Percentiles rank a stretch among this genome's conserved stretches.
These are phyloP conservation scores for Pleurotus salmoneostramineus DNA, from an alignment of 768 basidiomycete genomes.

Conservation along the genomic window DNA sequence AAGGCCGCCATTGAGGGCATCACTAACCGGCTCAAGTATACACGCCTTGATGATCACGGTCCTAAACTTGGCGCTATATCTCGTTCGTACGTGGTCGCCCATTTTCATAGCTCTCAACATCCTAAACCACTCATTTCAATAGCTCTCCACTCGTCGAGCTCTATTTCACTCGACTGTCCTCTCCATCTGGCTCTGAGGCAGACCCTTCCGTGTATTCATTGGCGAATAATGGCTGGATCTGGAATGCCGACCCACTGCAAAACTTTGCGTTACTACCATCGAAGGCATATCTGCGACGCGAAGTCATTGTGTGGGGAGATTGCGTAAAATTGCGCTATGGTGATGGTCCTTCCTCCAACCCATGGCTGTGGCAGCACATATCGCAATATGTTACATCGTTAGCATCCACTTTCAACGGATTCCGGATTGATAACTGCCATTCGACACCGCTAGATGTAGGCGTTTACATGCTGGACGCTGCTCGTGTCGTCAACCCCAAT, in stretches of 20 bases:
- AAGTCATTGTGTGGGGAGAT: slow-evolving; percentile 97
- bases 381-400: slow-evolving; percentile 76
- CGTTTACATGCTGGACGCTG: slow-evolving; percentile 89
- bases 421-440: slow-evolving; percentile 98
- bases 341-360: slow-evolving; percentile 70
- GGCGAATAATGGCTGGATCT: slow-evolving; percentile 99
- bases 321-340: slow-evolving; percentile 99
- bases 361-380: slow-evolving; percentile 95
- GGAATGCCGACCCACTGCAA: slow-evolving; percentile 89
- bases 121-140: slow-evolving; percentile 5
- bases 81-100: slow-evolving; percentile 48
- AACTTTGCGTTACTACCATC: slow-evolving; percentile 94
- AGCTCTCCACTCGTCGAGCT: slow-evolving; percentile 85
- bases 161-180: slow-evolving; percentile 85
- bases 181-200: slow-evolving; percentile 23
- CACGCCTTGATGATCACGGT: slow-evolving; percentile 76
- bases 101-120: neutral
- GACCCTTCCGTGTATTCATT: slow-evolving; percentile 68
- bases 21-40: slow-evolving; percentile 74
- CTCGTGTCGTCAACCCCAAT: slow-evolving; percentile 83
- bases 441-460: slow-evolving; percentile 97
- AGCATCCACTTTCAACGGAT: slow-evolving; percentile 86
- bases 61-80: slow-evolving; percentile 82
- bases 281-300: slow-evolving; percentile 91
- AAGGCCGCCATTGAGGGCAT: slow-evolving; percentile 70